phyloP scores from a whole-genome alignment of 441 rosid genomes.

The Cnidoscolus chayamansa region DNA sequence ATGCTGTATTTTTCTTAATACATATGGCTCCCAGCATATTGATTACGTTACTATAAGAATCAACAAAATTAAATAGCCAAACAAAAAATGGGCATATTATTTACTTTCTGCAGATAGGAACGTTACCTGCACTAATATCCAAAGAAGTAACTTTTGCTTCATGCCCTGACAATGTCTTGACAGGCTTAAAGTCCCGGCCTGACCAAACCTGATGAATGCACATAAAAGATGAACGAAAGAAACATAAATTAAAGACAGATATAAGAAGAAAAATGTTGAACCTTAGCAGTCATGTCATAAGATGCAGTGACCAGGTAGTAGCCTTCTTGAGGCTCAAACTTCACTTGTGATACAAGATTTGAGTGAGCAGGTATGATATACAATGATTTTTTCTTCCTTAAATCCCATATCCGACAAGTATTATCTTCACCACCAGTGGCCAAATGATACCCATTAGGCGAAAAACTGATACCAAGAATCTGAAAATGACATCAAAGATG shows the following conservation, averaged over 20 bases:
- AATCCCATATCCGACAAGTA: slow-evolving; percentile 91
- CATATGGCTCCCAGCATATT: neutral
- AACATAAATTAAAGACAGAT: slow-evolving; percentile 18
- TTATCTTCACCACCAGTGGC: slow-evolving; percentile 95
- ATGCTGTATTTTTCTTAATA: neutral
- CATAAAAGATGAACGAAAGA: slow-evolving; percentile 19
- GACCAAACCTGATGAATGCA: slow-evolving; percentile 73
- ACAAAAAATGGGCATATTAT: neutral
- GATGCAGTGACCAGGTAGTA: slow-evolving; percentile 82
- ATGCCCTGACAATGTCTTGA: slow-evolving; percentile 70
- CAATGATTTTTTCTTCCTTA: slow-evolving; percentile 76
- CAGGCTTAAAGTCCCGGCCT: slow-evolving; percentile 79
- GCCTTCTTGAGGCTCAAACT: slow-evolving; percentile 95
- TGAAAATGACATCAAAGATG: slow-evolving; percentile 32
- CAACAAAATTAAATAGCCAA: slow-evolving; percentile 4
- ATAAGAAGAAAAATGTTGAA: slow-evolving; percentile 23
- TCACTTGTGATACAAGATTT: slow-evolving; percentile 82
- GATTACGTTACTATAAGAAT: neutral
- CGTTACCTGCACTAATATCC: slow-evolving; percentile 55
- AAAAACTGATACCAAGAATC: slow-evolving; percentile 79
- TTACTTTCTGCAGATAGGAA: slow-evolving; percentile 8
- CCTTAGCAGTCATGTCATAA: slow-evolving; percentile 93
- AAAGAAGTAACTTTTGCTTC: slow-evolving; percentile 76
- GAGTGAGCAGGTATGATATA: slow-evolving; percentile 86
- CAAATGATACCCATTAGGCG: slow-evolving; percentile 92